A percentile compares a stretch with the other conserved stretches of the same genome.
Evolutionary conservation across 495 filamentous ascomycete species (phyloP).

Genomic region (Chaetomium cochliodes): DNA sequence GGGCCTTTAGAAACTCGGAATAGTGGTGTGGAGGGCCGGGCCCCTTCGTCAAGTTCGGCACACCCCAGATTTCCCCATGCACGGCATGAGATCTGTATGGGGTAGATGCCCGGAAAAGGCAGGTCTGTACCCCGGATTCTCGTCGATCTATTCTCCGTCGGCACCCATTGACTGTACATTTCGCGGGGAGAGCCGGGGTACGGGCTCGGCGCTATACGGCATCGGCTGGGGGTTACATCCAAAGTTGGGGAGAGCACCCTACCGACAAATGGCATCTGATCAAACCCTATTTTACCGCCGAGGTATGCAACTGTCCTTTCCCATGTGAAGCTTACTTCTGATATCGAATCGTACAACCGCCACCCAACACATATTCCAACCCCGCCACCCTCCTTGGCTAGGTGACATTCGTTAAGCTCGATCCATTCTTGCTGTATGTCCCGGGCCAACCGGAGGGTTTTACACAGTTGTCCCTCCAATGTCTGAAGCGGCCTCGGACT

Average conservation of each 20-base stretch:
- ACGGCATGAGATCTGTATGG: constrained; percentile 3
- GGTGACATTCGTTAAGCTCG: no score
- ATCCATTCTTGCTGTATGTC: no score
- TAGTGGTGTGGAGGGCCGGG: neutral
- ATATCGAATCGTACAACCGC: neutral
- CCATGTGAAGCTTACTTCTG: constrained; percentile 2
- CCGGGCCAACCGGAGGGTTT: no score
- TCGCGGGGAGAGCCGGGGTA: constrained; percentile 18
- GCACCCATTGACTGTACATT: neutral
- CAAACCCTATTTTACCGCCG: constrained; percentile 3
- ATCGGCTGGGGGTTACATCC: constrained; percentile 13
- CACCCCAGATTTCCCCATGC: neutral
- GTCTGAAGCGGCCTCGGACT: no score
- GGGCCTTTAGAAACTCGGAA: no score
- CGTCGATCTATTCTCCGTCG: neutral
- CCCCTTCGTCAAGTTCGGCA: neutral
- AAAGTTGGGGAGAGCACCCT: neutral
- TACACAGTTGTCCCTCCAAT: no score
- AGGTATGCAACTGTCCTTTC: constrained; percentile 13
- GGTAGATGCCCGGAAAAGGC: neutral
- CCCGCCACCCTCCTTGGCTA: no score
- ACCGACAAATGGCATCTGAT: neutral
- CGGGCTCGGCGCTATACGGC: neutral
- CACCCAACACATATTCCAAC: no score
- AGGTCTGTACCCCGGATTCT: constrained; percentile 18